These are phyloP conservation scores for Lentinula detonsa DNA, from an alignment of 768 basidiomycete genomes.

Conservation along the genomic window DNA sequence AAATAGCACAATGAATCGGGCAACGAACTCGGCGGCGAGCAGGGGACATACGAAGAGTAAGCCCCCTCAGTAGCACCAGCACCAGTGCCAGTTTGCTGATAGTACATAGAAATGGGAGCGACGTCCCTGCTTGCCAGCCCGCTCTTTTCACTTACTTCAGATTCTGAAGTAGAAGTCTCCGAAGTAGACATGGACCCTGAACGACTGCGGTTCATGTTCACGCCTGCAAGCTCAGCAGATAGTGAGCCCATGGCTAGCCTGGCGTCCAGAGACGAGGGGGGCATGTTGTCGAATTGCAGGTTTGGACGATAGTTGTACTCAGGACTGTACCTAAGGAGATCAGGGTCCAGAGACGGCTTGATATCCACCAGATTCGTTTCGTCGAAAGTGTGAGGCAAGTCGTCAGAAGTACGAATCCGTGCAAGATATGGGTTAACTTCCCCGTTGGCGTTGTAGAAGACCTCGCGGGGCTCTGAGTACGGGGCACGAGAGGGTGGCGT, in stretches of 20 bases:
- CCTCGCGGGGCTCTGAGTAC: not conserved
- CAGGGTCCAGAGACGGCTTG: not conserved
- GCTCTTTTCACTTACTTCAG: conserved; percentile 1
- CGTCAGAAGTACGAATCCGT: not conserved
- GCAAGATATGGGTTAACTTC: not conserved
- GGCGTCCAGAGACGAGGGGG: not conserved
- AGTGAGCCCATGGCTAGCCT: not conserved
- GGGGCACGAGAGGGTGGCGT: not conserved
- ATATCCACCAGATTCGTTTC: not conserved
- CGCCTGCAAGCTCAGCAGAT: not conserved
- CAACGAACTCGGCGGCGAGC: not conserved
- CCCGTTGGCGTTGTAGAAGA: not conserved
- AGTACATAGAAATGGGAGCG: not conserved
- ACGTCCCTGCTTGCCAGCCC: not conserved
- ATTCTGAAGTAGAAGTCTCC: conserved; percentile 2
- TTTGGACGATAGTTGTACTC: not conserved
- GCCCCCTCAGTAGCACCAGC: not conserved
- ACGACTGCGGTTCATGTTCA: not conserved
- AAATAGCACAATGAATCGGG: not conserved
- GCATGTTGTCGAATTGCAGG: not conserved
- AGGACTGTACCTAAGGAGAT: not conserved
- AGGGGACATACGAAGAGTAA: not conserved
- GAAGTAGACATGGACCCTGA: not conserved
- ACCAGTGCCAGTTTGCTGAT: not conserved
- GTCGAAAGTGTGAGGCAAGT: not conserved